Conservation (phyloP, 306 rosid species). For the Potentilla sterilis region DNA sequence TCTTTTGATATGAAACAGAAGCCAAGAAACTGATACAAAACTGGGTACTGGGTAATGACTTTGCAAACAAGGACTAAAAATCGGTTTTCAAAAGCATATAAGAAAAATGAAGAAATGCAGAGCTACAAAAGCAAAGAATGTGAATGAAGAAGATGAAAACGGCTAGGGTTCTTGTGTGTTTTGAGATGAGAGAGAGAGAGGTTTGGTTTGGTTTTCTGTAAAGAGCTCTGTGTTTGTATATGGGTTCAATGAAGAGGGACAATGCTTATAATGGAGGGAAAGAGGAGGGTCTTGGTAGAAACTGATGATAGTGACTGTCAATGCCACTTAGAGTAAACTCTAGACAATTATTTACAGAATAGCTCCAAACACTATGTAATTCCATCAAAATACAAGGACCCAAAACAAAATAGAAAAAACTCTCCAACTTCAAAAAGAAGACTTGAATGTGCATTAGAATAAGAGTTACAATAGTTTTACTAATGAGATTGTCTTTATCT, state of each 20-base stretch:
- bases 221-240: neutral
- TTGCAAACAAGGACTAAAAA: neutral
- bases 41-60: neutral
- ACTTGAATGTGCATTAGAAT: neutral
- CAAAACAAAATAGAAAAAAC: neutral
- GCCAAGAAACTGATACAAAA: neutral
- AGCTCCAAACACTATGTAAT: neutral
- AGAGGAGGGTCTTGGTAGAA: neutral
- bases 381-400: neutral
- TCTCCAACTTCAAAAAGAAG: neutral
- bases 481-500: neutral
- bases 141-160: neutral
- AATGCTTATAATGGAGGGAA: slow-evolving; percentile 5
- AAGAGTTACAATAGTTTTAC: neutral
- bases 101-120: neutral
- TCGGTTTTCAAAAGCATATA: neutral
- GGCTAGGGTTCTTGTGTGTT: neutral
- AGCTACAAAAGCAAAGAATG: neutral
- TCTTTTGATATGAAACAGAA: neutral
- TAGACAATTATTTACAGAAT: neutral
- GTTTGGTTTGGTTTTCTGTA: neutral
- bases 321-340: neutral
- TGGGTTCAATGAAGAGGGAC: neutral
- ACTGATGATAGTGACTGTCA: neutral
- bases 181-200: neutral